Evolutionary conservation across 2,329 filamentous ascomycete genomes (phyloP).

Genomic region (Colletotrichum sp.): DNA sequence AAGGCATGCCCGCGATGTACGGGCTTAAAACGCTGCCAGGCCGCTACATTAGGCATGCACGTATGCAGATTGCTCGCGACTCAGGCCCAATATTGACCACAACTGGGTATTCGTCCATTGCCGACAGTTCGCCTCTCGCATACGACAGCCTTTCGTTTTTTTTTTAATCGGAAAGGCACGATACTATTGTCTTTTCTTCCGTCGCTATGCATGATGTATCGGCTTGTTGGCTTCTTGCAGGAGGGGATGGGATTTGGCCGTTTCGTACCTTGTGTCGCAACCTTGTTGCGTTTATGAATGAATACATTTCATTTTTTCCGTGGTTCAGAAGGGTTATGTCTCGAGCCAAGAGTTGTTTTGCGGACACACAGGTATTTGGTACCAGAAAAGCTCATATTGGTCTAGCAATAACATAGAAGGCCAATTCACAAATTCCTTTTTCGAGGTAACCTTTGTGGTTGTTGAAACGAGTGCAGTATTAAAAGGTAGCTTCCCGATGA

Average conservation of each 20-base stretch:
- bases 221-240: not conserved
- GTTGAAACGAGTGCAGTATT: not conserved
- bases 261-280: not conserved
- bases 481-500: not conserved
- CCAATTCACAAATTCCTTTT: not conserved
- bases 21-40: not conserved
- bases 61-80: not conserved
- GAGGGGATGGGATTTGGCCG: not conserved
- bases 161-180: not conserved
- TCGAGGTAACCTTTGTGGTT: not conserved
- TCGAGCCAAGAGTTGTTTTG: not conserved
- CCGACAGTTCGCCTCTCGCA: not conserved
- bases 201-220: not conserved
- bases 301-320: not conserved
- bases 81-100: not conserved
- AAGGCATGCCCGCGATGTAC: not conserved
- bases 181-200: not conserved
- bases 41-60: not conserved
- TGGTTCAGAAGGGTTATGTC: not conserved
- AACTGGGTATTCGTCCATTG: not conserved
- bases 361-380: not conserved
- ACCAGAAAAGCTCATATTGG: not conserved
- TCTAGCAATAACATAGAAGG: not conserved
- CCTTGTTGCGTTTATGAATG: not conserved
- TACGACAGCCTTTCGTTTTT: not conserved